Conservation (phyloP, 2,329 filamentous ascomycete genomes). For the Gaeumannomyces sp. region DNA sequence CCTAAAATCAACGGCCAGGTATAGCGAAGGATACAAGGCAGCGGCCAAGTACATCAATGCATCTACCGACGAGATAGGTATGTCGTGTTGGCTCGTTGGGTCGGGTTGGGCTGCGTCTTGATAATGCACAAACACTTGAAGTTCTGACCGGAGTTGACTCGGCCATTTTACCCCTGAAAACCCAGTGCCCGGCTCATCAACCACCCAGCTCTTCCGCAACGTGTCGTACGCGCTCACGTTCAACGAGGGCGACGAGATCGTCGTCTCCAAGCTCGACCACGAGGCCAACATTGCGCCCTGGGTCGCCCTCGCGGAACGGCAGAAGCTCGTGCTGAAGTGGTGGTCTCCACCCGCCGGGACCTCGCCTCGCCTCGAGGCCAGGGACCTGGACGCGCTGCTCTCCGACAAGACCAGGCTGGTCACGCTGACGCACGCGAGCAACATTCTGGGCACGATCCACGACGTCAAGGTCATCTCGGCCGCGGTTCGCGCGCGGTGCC, state of each 20-base stretch:
- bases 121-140: not conserved
- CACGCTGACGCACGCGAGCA: conserved; percentile 66
- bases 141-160: not conserved
- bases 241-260: conserved; percentile 54
- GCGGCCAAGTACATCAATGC: conserved; percentile 69
- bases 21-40: conserved; percentile 53
- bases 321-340: conserved; percentile 61
- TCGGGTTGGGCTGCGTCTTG: not conserved
- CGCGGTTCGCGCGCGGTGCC: conserved; percentile 40
- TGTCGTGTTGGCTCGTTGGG: not conserved
- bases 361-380: conserved; percentile 53
- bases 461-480: conserved; percentile 51
- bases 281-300: conserved; percentile 73
- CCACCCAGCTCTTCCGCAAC: conserved; percentile 72
- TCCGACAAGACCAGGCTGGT: conserved; percentile 62
- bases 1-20: conserved; percentile 52
- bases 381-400: conserved; percentile 53
- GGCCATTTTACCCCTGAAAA: not conserved
- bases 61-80: conserved; percentile 56
- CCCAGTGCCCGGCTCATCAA: conserved; percentile 63
- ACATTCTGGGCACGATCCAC: conserved; percentile 67
- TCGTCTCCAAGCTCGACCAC: conserved; percentile 68
- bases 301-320: conserved; percentile 59
- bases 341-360: conserved; percentile 42
- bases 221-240: conserved; percentile 51